phyloP scores from a whole-genome alignment of 2,329 filamentous ascomycete genomes.

The Exophiala bonariae region DNA sequence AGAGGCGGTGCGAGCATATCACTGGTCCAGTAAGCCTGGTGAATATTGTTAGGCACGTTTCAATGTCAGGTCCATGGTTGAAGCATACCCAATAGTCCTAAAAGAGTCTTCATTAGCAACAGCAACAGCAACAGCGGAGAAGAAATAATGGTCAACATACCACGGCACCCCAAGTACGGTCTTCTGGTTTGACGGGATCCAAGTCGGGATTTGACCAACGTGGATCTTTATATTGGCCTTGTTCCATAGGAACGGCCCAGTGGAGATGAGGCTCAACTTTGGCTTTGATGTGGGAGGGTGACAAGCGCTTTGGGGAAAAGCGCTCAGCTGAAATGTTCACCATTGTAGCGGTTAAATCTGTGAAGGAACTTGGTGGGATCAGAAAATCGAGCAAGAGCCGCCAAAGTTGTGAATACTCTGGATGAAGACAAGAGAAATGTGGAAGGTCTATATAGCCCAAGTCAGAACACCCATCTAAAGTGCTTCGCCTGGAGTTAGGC shows the following conservation, averaged over 20 bases:
- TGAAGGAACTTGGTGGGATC: constrained; percentile 1
- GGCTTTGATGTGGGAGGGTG: constrained; percentile 35
- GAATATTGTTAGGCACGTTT: constrained; percentile 30
- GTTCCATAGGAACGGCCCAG: constrained; percentile 38
- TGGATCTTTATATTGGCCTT: constrained; percentile 40
- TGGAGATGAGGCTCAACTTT: constrained; percentile 40
- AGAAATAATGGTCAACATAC: constrained; percentile 13
- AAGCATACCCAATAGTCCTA: constrained; percentile 13
- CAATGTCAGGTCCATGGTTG: background rate
- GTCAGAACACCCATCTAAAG: no score
- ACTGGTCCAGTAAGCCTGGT: constrained; percentile 51
- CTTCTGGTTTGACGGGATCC: constrained; percentile 41
- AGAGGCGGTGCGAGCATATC: constrained; percentile 48
- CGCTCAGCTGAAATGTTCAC: constrained; percentile 17
- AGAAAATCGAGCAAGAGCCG: background rate
- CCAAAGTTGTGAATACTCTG: background rate
- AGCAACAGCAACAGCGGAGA: no score
- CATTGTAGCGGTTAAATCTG: constrained; percentile 8
- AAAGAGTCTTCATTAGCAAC: background rate
- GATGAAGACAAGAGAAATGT: background rate
- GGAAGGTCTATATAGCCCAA: constrained; percentile 15
- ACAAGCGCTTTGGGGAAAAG: constrained; percentile 26
- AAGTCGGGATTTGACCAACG: constrained; percentile 51
- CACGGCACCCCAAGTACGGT: constrained; percentile 47
- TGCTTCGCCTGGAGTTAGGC: background rate